These are phyloP conservation scores for Pseudoscleropodium purum DNA, from an alignment of 225 moss, liverwort and hornwort genomes.

Conservation along the genomic window DNA sequence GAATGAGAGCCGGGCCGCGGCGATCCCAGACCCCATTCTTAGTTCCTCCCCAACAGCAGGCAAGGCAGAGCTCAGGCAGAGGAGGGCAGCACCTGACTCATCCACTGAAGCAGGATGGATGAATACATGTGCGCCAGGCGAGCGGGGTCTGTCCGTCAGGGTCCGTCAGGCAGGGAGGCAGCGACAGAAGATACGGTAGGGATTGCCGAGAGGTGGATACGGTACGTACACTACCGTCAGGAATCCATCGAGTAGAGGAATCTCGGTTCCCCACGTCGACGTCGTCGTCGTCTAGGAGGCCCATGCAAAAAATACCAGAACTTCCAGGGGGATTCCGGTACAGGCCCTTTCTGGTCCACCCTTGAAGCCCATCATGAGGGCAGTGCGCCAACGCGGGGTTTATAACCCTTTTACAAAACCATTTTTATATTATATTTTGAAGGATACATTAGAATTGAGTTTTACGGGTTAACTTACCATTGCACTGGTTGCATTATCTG, in stretches of 20 bases:
- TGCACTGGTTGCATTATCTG: too few species aligned
- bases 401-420: too few species aligned
- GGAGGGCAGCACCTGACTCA: neutral
- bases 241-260: conserved; percentile 13
- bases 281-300: neutral
- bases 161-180: neutral
- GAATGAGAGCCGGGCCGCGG: too few species aligned
- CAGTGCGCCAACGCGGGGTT: neutral
- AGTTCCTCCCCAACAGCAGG: neutral
- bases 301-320: neutral
- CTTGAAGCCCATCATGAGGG: neutral
- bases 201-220: neutral
- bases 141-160: too few species aligned
- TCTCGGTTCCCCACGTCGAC: neutral
- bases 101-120: neutral
- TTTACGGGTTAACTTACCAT: too few species aligned
- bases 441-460: too few species aligned
- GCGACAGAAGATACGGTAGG: neutral
- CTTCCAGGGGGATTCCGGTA: neutral
- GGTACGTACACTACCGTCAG: neutral
- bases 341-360: neutral
- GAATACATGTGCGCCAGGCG: neutral
- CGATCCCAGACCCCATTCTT: neutral
- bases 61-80: too few species aligned
- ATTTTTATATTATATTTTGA: too few species aligned